Conservation (phyloP, 768 basidiomycete genomes). For the Hygrocybe punicea region DNA sequence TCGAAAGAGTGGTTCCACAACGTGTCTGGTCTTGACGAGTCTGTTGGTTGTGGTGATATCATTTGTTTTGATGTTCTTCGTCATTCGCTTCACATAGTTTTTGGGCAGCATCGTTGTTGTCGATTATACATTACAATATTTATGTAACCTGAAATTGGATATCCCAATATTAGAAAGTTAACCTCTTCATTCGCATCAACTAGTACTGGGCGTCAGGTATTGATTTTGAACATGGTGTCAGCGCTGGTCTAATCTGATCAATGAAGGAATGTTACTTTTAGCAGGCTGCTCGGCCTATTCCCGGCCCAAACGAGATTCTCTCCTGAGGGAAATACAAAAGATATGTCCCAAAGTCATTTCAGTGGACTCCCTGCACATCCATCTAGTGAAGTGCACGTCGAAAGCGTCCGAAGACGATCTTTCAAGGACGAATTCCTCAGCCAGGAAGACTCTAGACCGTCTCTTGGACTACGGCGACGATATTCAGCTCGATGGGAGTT, state of each 20-base stretch:
- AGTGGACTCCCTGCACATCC: conserved; percentile 81
- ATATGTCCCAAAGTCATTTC: conserved; percentile 52
- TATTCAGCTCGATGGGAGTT: conserved; percentile 47
- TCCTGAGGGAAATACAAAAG: conserved; percentile 59
- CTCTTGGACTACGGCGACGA: conserved; percentile 87
- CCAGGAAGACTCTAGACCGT: conserved; percentile 55
- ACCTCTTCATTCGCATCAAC: too few species aligned
- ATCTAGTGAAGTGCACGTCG: conserved; percentile 69
- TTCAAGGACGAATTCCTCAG: conserved; percentile 38
- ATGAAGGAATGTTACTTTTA: conserved; percentile 67
- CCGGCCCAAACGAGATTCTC: conserved; percentile 59
- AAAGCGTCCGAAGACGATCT: conserved; percentile 47
- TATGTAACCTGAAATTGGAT: too few species aligned
- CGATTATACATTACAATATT: too few species aligned
- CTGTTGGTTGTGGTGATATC: conserved; percentile 63
- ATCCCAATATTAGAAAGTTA: too few species aligned
- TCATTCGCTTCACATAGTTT: conserved; percentile 63
- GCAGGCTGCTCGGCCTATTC: conserved; percentile 76
- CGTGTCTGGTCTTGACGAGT: conserved; percentile 64
- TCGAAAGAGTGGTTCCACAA: conserved; percentile 65
- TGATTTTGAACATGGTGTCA: neutral
- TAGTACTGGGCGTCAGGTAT: too few species aligned
- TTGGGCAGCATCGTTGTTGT: too few species aligned
- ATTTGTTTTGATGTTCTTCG: conserved; percentile 67
- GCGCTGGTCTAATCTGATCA: neutral